Evolutionary conservation across 2,329 filamentous ascomycete genomes (phyloP), one percentile per base, ranked within the genome.

Genomic region (Furcasterigmium sp.): DNA sequence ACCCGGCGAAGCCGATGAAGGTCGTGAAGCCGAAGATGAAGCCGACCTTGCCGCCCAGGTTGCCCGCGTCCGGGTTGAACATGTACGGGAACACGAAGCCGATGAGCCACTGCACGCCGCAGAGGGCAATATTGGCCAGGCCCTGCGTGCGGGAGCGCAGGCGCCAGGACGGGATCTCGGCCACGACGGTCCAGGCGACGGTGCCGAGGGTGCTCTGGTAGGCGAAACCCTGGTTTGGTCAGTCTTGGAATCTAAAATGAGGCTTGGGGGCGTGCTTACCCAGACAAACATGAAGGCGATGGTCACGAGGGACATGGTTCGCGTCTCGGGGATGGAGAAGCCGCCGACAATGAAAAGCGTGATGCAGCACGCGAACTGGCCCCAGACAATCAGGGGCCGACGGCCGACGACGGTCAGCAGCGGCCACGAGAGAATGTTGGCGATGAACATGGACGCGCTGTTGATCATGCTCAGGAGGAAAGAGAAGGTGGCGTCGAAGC

Each of bases 11-110:
- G 9, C 61, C 58, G 0, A 64, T 40, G 2, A 60, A 44, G 44
- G 61, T 65, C 11, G 63, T 54, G 0, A 52, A 63, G 0, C 59
- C 57, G 42, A 59, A 69, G 0, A 69, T 50, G 11, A 68, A 66
- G 0, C 64, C 65, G 1, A 64, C 66, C 52, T 65, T 67, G 1
- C 60, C 64, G 10, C 63, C 60, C 9, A 69, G 48, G 36, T 67
- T 59, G 3, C 56, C 63, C 4, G 56, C 53, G 20, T 59, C 60
- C 2, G 56, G 46, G 39, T 62, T 76, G 56, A 72, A 76, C 8
- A 73, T 65, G 39, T 75, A 77, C 0, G 75, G 74, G 0, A 76
- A 53, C 1, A 64, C 60, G 23, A 76, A 59, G 1, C 63, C 65
- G 40, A 74, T 66, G 34, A 68, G 19, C 18, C 35, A 37, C 18